Percentiles rank a stretch among this genome's conserved stretches.
Conservation (phyloP, 2,329 filamentous ascomycete species). For the Epichloe gansuensis region DNA sequence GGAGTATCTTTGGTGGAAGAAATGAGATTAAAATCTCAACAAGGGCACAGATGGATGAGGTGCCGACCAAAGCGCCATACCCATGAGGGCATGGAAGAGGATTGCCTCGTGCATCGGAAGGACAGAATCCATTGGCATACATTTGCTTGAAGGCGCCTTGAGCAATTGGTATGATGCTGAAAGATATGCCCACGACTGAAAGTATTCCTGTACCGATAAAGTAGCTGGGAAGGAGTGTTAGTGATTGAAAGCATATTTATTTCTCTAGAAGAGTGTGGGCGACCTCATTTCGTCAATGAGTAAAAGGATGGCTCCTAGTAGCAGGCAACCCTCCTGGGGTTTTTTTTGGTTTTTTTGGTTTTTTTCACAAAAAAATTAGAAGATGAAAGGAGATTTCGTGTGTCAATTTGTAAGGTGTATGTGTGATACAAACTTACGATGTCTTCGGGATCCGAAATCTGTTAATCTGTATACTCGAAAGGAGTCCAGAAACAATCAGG, state of each 20-base stretch:
- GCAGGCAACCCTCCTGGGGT: no score
- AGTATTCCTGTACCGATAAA: slow-evolving; percentile 69
- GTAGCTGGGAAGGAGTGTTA: slow-evolving; percentile 36
- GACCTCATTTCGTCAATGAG: background rate
- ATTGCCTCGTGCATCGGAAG: slow-evolving; percentile 45
- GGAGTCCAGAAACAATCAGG: slow-evolving; percentile 63
- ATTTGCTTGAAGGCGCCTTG: slow-evolving; percentile 61
- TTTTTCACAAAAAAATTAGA: no score
- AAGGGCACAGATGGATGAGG: slow-evolving; percentile 49
- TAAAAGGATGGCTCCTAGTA: no score
- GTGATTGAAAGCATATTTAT: background rate
- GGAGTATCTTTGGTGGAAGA: slow-evolving; percentile 53
- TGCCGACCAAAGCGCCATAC: slow-evolving; percentile 62
- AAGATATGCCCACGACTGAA: slow-evolving; percentile 55
- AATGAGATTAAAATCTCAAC: slow-evolving; percentile 66
- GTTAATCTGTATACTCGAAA: slow-evolving; percentile 66
- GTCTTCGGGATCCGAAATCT: slow-evolving; percentile 61
- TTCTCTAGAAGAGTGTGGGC: background rate
- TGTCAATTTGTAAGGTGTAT: background rate
- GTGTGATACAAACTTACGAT: slow-evolving; percentile 24
- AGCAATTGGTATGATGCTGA: slow-evolving; percentile 27
- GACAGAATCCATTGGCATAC: slow-evolving; percentile 61
- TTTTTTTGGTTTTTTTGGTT: no score
- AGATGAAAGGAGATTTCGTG: background rate
- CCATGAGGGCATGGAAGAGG: slow-evolving; percentile 61